A percentile compares a stretch with the other conserved stretches of the same genome.
Evolutionary conservation across 2,329 filamentous ascomycete genomes (phyloP).

Genomic region (Verticillium zaregamsianum): DNA sequence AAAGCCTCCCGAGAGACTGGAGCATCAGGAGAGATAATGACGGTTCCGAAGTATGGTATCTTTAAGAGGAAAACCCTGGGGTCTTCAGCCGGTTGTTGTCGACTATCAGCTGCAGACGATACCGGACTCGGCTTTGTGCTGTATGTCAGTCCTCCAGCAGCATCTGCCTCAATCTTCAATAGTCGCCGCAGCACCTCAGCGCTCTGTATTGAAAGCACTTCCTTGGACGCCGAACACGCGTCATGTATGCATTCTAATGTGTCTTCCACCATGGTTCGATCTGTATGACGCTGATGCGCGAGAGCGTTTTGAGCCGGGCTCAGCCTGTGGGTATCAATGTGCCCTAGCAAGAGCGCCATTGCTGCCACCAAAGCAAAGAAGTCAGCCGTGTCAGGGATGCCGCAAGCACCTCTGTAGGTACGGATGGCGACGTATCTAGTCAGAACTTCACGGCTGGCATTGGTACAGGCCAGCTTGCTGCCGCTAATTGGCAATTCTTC

Average conservation of each 20-base stretch:
- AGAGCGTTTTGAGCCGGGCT: constrained; percentile 19
- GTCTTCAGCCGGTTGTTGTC: not conserved
- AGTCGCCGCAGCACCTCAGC: constrained; percentile 24
- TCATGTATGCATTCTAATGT: constrained; percentile 28
- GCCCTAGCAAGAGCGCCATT: constrained; percentile 31
- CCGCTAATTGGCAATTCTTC: constrained; percentile 19
- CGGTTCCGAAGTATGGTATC: constrained; percentile 24
- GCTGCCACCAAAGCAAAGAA: constrained; percentile 32
- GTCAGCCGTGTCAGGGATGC: constrained; percentile 25
- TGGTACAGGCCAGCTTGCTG: constrained; percentile 29
- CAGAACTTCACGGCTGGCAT: constrained; percentile 32
- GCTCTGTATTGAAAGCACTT: constrained; percentile 24
- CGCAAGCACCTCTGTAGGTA: constrained; percentile 16
- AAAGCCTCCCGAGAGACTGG: constrained; percentile 17
- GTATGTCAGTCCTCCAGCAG: constrained; percentile 12
- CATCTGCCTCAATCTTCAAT: constrained; percentile 27
- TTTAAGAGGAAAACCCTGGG: constrained; percentile 5
- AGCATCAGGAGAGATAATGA: constrained; percentile 22
- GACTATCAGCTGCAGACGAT: not conserved
- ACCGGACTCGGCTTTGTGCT: not conserved
- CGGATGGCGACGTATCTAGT: constrained; percentile 29
- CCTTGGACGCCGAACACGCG: constrained; percentile 20
- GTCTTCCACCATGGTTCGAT: constrained; percentile 34
- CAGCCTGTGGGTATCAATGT: constrained; percentile 25
- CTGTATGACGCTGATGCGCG: constrained; percentile 31